Evolutionary conservation across 176 grass and related monocot genomes (phyloP).

Genomic region (Melocanna baccifera): DNA sequence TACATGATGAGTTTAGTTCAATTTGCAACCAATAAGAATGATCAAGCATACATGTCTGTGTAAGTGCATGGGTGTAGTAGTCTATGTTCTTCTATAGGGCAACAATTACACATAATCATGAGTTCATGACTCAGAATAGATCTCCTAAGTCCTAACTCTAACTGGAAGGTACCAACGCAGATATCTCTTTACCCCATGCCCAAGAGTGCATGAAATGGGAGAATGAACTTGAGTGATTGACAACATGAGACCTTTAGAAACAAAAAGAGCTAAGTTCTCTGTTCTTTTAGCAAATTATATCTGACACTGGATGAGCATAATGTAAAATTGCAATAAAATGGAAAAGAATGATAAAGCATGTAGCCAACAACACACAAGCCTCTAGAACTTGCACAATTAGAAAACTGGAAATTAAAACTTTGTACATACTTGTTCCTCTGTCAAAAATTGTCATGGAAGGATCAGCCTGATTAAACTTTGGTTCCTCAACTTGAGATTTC

Average conservation of each 20-base stretch:
- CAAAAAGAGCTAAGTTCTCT: neutral
- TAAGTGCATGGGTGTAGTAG: neutral
- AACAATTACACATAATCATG: neutral
- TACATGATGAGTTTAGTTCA: neutral
- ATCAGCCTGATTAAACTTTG: slow-evolving; percentile 71
- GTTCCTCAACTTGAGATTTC: slow-evolving; percentile 78
- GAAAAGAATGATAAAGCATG: slow-evolving; percentile 2
- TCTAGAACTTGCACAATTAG: neutral
- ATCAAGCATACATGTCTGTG: slow-evolving; percentile 11
- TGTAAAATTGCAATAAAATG: neutral
- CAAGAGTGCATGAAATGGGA: neutral
- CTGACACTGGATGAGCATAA: slow-evolving; percentile 1
- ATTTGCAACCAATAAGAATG: neutral
- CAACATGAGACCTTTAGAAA: neutral
- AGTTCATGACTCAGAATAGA: neutral
- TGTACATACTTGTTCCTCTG: slow-evolving; percentile 71
- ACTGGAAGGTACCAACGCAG: neutral
- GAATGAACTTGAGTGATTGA: slow-evolving; percentile 17
- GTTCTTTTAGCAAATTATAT: neutral
- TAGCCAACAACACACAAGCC: slow-evolving; percentile 9
- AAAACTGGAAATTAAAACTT: slow-evolving; percentile 34
- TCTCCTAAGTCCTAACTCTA: neutral
- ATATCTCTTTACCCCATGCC: neutral
- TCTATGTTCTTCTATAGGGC: neutral
- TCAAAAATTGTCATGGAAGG: slow-evolving; percentile 68